These are phyloP conservation scores for Barnettozyma botsteinii DNA, from an alignment of 805 yeast species.

Conservation along the genomic window DNA sequence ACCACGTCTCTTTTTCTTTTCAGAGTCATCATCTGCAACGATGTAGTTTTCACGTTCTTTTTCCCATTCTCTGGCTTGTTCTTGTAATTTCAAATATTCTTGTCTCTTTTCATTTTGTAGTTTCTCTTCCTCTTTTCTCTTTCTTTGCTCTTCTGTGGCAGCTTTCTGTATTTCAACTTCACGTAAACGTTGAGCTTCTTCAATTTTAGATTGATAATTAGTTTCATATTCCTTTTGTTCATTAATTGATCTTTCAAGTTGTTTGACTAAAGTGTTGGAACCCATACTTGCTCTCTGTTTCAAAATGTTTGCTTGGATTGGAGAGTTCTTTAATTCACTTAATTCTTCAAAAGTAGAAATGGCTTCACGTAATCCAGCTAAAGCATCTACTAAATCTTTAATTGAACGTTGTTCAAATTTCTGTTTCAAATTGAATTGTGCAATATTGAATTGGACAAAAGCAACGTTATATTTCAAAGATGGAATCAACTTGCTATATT, in stretches of 20 bases:
- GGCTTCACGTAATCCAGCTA: conserved; percentile 55
- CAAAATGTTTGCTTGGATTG: conserved; percentile 74
- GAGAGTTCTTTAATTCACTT: conserved; percentile 57
- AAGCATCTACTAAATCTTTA: conserved; percentile 53
- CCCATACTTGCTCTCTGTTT: conserved; percentile 87
- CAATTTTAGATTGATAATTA: conserved; percentile 53
- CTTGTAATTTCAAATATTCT: conserved; percentile 46
- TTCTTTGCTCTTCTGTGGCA: conserved; percentile 43
- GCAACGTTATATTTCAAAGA: conserved; percentile 74
- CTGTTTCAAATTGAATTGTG: conserved; percentile 69
- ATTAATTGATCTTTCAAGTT: conserved; percentile 61
- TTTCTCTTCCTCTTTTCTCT: conserved; percentile 43
- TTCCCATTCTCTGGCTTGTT: conserved; percentile 53
- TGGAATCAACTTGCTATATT: conserved; percentile 33
- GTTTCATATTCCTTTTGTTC: conserved; percentile 68
- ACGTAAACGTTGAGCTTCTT: conserved; percentile 59
- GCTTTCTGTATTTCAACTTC: conserved; percentile 42
- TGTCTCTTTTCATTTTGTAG: conserved; percentile 34
- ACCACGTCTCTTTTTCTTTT: conserved; percentile 30
- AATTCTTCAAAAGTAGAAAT: conserved; percentile 52
- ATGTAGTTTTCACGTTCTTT: conserved; percentile 39
- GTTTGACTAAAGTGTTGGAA: conserved; percentile 62
- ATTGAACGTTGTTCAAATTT: conserved; percentile 53
- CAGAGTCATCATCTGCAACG: conserved; percentile 34
- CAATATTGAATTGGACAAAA: conserved; percentile 77